A percentile compares a stretch with the other conserved stretches of the same genome.
Conservation (phyloP, 2,329 filamentous ascomycete species). For the Trichophyton simii region DNA sequence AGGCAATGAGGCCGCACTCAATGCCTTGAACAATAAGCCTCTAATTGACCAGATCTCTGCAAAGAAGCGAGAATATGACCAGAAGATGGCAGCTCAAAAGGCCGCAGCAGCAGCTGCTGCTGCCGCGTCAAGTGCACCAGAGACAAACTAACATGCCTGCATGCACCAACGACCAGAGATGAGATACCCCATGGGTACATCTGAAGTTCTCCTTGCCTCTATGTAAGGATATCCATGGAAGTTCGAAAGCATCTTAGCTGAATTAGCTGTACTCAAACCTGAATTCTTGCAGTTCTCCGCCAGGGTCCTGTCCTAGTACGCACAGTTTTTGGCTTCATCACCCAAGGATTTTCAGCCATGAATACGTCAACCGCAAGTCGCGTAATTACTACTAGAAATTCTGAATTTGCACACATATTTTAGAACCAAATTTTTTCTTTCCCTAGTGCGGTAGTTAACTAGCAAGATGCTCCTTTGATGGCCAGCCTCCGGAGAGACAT, state of each 20-base stretch:
- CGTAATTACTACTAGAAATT: too few species aligned
- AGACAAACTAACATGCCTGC: background rate
- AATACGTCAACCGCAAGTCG: too few species aligned
- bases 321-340: too few species aligned
- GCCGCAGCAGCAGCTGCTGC: constrained; percentile 5
- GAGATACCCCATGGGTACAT: background rate
- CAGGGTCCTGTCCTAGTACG: too few species aligned
- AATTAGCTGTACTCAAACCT: background rate
- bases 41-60: constrained; percentile 29
- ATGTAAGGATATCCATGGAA: background rate
- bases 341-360: too few species aligned
- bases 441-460: too few species aligned
- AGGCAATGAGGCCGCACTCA: constrained; percentile 33
- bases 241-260: background rate
- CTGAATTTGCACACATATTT: too few species aligned
- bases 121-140: background rate
- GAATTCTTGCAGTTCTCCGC: too few species aligned
- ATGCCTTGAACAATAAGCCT: constrained; percentile 28
- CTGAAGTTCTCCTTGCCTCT: background rate
- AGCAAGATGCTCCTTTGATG: too few species aligned
- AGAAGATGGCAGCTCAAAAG: constrained; percentile 8
- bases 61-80: constrained; percentile 22
- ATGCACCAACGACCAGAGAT: background rate
- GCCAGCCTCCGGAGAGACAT: too few species aligned
- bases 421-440: too few species aligned